Percentiles rank a stretch among this genome's conserved stretches.
These are phyloP conservation scores for Sporisorium exsertum DNA, from an alignment of 1,284 basidiomycete genomes.

Conservation along the genomic window DNA sequence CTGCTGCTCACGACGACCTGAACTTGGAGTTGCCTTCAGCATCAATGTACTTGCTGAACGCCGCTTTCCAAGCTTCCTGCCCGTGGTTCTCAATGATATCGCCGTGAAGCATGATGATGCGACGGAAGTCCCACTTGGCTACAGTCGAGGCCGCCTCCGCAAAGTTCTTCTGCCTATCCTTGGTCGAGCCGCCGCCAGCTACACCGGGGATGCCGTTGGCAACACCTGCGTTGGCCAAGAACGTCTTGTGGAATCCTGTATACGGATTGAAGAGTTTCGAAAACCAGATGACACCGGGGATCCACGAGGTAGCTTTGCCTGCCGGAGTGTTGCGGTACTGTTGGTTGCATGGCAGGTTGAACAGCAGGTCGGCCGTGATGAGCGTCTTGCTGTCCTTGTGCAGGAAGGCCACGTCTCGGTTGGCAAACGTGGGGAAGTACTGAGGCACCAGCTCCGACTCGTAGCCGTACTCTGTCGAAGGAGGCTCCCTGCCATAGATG, in stretches of 20 bases:
- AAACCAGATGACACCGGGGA: constrained; percentile 55
- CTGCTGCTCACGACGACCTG: constrained; percentile 19
- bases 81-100: constrained; percentile 84
- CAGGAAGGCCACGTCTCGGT: constrained; percentile 89
- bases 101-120: constrained; percentile 93
- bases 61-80: constrained; percentile 76
- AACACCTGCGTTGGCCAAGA: constrained; percentile 47
- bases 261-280: constrained; percentile 46
- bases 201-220: constrained; percentile 37
- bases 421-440: constrained; percentile 83
- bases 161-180: constrained; percentile 54
- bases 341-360: constrained; percentile 88
- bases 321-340: constrained; percentile 72
- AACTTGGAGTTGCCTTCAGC: constrained; percentile 50
- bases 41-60: constrained; percentile 53
- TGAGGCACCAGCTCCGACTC: constrained; percentile 50
- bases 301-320: constrained; percentile 46
- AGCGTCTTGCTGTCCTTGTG: constrained; percentile 83
- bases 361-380: constrained; percentile 86
- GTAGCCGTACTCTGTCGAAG: constrained; percentile 51
- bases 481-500: constrained; percentile 56
- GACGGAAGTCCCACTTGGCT: constrained; percentile 83
- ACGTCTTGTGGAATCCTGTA: constrained; percentile 45
- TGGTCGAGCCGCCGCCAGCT: constrained; percentile 67
- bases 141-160: constrained; percentile 76